Evolutionary conservation across 768 basidiomycete species (phyloP).

Genomic region (Russula sp.): DNA sequence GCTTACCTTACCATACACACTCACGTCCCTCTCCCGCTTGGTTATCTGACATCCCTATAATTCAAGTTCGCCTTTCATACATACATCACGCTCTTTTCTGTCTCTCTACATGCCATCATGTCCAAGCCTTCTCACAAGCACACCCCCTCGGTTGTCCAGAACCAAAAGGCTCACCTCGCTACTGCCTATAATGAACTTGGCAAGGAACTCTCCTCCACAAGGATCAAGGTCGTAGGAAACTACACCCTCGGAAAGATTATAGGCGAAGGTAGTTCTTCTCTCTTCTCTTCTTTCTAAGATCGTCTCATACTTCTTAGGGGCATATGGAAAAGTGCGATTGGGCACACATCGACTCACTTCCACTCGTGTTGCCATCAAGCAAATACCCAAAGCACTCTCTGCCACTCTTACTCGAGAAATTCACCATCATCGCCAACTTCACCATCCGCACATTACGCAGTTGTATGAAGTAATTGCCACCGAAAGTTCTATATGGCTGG

Average conservation of each 20-base stretch:
- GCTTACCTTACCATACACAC: conserved; percentile 9
- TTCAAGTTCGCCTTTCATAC: conserved; percentile 7
- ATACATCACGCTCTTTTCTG: conserved; percentile 19
- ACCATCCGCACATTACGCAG: conserved; percentile 92
- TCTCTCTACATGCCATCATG: conserved; percentile 22
- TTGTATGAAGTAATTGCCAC: conserved; percentile 98
- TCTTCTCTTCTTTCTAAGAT: background rate
- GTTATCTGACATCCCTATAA: conserved; percentile 23
- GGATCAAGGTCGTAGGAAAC: conserved; percentile 88
- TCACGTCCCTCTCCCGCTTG: conserved; percentile 4
- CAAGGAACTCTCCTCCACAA: conserved; percentile 88
- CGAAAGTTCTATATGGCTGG: conserved; percentile 92
- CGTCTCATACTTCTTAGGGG: conserved; percentile 44
- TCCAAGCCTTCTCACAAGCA: conserved; percentile 27
- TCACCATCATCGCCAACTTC: conserved; percentile 94
- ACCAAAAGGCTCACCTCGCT: conserved; percentile 83
- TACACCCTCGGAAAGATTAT: conserved; percentile 92
- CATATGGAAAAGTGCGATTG: conserved; percentile 93
- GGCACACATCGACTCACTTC: conserved; percentile 92
- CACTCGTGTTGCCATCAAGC: conserved; percentile 92
- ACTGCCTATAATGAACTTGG: conserved; percentile 97
- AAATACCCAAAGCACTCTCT: conserved; percentile 92
- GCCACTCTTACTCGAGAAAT: conserved; percentile 93
- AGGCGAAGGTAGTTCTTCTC: conserved; percentile 69
- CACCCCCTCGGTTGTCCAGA: conserved; percentile 36